Evolutionary conservation across 2,329 filamentous ascomycete species (phyloP), one percentile per base, ranked within the genome.

Genomic region (Orbilia brochopaga): DNA sequence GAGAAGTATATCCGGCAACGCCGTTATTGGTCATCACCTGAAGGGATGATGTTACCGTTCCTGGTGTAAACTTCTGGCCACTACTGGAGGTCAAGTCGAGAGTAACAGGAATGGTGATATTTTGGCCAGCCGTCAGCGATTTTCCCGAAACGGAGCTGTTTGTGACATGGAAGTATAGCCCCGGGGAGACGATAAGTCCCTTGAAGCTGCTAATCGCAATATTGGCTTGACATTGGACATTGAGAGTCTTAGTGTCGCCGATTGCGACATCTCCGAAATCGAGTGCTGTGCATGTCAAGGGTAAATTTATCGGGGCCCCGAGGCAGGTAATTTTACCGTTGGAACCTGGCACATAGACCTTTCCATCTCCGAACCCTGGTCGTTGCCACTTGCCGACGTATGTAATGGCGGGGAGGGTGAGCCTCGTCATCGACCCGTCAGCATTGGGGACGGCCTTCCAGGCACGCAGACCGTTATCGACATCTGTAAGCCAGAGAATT

Each of bases 311-410:
- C 5, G 81, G 81, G 13, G 80, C 80, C 5, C 80, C 80, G 21
- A 70, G 17, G 40, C 66, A 70, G 4, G 59, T 63, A 11, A 70
- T 59, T 30, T 70, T 70, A 21, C 66, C 66, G n/a, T 64, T 64
- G 53, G 65, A 74, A 30, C 79, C 77, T 7, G 79, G 74, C 11
- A 69, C 61, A 76, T 78, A 83, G 73, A 77, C 78, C 76, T 76
- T 80, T 60, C 77, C 81, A 78, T 79, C 80, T 75, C 77, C 81
- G 78, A 80, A 83, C 63, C 77, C 78, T 42, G 78, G 80, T 52
- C 79, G 78, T 62, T 78, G 78, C 69, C 79, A 82, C 63, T 81
- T 81, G 51, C 79, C 79, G 21, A 79, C 74, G 6, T 79, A 79
- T n/a, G 79, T 79, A 1, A 79, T 78, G 15, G 78, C 77, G 1